Evolutionary conservation across 2,329 filamentous ascomycete species (phyloP).

Genomic region (Massarina eburnea): DNA sequence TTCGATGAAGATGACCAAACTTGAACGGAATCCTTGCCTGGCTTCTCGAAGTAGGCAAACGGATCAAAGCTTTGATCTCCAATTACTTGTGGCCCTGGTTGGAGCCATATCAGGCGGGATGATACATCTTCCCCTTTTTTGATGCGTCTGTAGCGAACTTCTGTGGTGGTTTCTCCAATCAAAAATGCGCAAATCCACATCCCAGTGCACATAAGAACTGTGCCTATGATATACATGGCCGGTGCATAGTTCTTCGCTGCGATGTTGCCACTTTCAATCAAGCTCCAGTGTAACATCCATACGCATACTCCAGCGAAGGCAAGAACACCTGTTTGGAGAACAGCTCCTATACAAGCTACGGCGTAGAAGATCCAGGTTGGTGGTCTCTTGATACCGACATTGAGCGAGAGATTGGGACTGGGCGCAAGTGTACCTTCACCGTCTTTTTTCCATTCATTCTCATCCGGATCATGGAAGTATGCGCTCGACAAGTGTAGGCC

Average conservation of each 20-base stretch:
- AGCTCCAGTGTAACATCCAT: constrained; percentile 1
- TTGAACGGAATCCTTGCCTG: neutral
- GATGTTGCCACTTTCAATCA: neutral
- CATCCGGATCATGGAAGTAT: neutral
- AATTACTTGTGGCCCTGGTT: constrained; percentile 41
- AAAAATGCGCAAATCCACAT: constrained; percentile 33
- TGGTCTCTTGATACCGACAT: constrained; percentile 18
- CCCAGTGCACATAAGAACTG: constrained; percentile 34
- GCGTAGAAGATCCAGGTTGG: neutral
- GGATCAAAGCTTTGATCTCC: constrained; percentile 44
- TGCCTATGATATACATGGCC: constrained; percentile 22
- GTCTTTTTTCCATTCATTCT: neutral
- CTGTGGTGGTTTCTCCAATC: constrained; percentile 28
- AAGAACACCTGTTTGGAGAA: constrained; percentile 9
- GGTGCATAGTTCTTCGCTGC: constrained; percentile 25
- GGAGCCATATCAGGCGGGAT: constrained; percentile 39
- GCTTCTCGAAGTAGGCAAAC: constrained; percentile 21
- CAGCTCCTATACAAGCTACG: constrained; percentile 17
- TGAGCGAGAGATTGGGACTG: constrained; percentile 24
- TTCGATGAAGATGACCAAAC: neutral
- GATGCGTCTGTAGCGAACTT: constrained; percentile 12
- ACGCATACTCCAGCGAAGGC: constrained; percentile 2
- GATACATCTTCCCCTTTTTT: constrained; percentile 23
- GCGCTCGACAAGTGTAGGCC: neutral
- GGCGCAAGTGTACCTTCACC: constrained; percentile 4